phyloP scores from a whole-genome alignment of 2,329 filamentous ascomycete genomes.

The Magnaporthiopsis rhizophila region DNA sequence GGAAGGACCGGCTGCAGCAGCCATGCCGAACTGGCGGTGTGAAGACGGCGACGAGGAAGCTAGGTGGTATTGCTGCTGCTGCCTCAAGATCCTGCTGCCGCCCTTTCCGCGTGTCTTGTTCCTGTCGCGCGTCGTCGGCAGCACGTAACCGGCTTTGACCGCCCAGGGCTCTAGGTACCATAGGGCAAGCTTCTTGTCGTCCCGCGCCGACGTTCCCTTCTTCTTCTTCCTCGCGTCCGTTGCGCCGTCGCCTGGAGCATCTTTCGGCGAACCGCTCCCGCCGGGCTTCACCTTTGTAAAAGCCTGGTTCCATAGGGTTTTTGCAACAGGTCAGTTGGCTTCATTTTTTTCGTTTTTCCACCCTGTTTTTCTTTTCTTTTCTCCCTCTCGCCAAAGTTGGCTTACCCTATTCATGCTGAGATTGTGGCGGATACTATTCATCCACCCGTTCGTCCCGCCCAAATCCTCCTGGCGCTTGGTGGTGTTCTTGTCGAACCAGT shows the following conservation, averaged over 20 bases:
- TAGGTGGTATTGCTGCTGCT: no score
- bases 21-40: no score
- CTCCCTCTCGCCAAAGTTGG: not conserved
- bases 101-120: slow-evolving; percentile 24
- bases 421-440: slow-evolving; percentile 93
- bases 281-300: not conserved
- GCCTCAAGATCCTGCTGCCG: no score
- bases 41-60: no score
- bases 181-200: slow-evolving; percentile 58
- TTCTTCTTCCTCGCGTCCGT: not conserved
- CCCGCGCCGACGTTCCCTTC: slow-evolving; percentile 22
- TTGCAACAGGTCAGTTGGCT: no score
- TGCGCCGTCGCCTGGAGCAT: not conserved
- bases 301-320: not conserved
- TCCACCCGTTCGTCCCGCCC: slow-evolving; percentile 61
- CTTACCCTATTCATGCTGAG: slow-evolving; percentile 87
- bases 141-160: slow-evolving; percentile 51
- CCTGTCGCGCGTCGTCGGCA: slow-evolving; percentile 77
- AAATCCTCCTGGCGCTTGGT: slow-evolving; percentile 48
- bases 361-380: no score
- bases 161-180: slow-evolving; percentile 73
- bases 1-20: no score
- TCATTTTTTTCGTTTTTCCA: no score
- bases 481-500: slow-evolving; percentile 81
- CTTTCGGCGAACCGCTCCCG: not conserved